Conservation (phyloP, 2,329 filamentous ascomycete species). For the Sporothrix sp. region DNA sequence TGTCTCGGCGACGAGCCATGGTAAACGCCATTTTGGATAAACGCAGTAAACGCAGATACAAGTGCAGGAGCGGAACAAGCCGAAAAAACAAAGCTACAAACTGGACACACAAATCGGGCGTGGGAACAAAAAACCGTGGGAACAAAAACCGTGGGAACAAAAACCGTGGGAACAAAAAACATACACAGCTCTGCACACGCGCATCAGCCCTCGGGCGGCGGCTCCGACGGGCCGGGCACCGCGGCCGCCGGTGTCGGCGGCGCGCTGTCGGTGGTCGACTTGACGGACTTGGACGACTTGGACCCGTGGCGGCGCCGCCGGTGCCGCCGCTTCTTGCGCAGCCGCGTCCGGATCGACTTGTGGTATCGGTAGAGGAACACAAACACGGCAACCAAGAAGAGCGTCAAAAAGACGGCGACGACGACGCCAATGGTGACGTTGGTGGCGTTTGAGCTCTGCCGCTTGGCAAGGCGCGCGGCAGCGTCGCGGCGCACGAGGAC, state of each 20-base stretch:
- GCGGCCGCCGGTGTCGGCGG: constrained; percentile 8
- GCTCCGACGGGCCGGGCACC: not conserved
- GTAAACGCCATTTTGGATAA: not conserved
- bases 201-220: too few species aligned
- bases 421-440: constrained; percentile 17
- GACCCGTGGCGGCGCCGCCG: constrained; percentile 4
- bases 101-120: not conserved
- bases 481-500: too few species aligned
- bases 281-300: constrained; percentile 8
- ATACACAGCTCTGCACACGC: too few species aligned
- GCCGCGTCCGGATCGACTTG: constrained; percentile 4
- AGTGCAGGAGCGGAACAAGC: not conserved
- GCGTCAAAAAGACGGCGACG: constrained; percentile 7
- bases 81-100: not conserved
- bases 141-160: not conserved
- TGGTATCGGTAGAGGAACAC: constrained; percentile 15
- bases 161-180: not conserved
- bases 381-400: constrained; percentile 9
- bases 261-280: constrained; percentile 7
- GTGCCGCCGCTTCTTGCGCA: not conserved
- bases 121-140: not conserved
- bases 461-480: not conserved
- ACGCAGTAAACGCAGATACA: not conserved
- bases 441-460: constrained; percentile 2
- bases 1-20: constrained; percentile 8